A percentile compares a stretch with the other conserved stretches of the same genome.
Evolutionary conservation across 495 filamentous ascomycete genomes (phyloP).

Genomic region (Alectoria sarmentosa): DNA sequence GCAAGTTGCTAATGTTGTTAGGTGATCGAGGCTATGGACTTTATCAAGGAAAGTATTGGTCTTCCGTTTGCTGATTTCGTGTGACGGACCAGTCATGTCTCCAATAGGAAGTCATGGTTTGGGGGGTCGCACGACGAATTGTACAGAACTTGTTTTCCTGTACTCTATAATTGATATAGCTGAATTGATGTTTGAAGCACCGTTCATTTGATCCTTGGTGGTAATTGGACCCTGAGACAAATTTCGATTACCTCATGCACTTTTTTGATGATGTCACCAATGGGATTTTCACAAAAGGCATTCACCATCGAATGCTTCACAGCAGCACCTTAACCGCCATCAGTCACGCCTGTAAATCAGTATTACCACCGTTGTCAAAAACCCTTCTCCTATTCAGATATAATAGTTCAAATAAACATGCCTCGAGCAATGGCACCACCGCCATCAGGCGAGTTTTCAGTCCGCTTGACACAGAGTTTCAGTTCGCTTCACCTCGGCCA

Average conservation of each 20-base stretch:
- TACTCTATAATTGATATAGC: neutral
- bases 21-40: constrained; percentile 33
- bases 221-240: neutral
- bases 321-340: neutral
- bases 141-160: neutral
- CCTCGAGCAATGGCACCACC: constrained; percentile 23
- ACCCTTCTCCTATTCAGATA: too few relatives aligned
- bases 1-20: constrained; percentile 5
- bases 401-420: constrained; percentile 4
- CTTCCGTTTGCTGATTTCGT: constrained; percentile 14
- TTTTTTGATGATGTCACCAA: neutral
- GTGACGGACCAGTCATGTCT: neutral
- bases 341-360: neutral
- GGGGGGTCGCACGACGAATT: neutral
- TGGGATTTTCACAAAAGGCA: neutral
- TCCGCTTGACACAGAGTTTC: constrained; percentile 15
- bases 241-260: neutral
- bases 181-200: neutral
- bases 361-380: neutral
- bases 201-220: neutral
- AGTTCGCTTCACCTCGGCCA: neutral
- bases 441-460: constrained; percentile 22
- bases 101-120: neutral
- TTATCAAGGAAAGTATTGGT: constrained; percentile 30
- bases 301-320: neutral